Base-by-base conservation (phyloP, 2,329 filamentous ascomycete species). In the Colletotrichum cordylinicola region DNA sequence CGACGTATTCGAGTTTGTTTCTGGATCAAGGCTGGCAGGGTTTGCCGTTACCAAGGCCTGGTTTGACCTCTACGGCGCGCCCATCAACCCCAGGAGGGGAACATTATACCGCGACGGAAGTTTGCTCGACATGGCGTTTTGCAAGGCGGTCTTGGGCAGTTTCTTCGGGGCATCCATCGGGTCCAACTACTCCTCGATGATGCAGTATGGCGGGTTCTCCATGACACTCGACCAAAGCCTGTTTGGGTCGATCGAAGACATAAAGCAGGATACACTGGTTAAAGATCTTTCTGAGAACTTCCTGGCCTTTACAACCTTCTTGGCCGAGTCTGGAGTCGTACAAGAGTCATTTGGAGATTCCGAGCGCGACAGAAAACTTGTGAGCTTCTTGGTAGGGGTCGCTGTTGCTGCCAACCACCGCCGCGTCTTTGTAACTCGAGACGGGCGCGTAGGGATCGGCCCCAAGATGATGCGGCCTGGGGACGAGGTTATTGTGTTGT, bases 381-480 rank as follows among this genome's bases (percentile, higher is more conserved):
- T 64, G 12, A 35, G 29, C 21, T 74, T 76, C 64, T 31, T 61
- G 13, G 39, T 52, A 16, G 76, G 48, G n/a, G 62, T 66, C 24
- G 35, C 33, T 7, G 62, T 35, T 9, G 73, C 70, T 21, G 67
- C 66, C 13, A 69, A 71, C 10, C 68, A 67, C 33, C 72, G 77
- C 1, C 64, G 70, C 7, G 68, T 31, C 6, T 77, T 77, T 33
- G 21, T 58, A 37, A 78, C 76, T 10, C 33, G 67, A 4, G 67
- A 73, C 33, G 76, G 77, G 7, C 72, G 65, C 15, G n/a, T 78
- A 6, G 77, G 77, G 5, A 64, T 78, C 6, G 77, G 77, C 21
- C 72, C 76, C 21, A 67, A 52, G 60, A 75, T 70, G 39, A 76
- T 74, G 73, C 72, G 31, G 31, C 67, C 72, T 6, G 73, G 76